These are phyloP conservation scores for Kluyveromyces marxianus DNA, from an alignment of 1,139 yeast genomes.

Conservation along the genomic window DNA sequence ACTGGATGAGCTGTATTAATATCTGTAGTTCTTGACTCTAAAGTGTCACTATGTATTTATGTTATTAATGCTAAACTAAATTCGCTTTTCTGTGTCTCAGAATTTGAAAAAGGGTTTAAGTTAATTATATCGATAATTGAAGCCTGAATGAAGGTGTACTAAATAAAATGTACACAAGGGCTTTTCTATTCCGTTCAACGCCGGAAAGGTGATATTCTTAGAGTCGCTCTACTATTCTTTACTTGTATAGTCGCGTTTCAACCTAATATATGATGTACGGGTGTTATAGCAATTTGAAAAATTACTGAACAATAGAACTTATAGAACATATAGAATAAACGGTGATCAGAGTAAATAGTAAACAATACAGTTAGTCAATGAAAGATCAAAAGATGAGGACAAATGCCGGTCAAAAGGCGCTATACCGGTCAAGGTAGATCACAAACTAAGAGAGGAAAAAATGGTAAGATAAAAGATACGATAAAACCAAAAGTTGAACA, in stretches of 20 bases:
- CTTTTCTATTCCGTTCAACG: too few relatives aligned
- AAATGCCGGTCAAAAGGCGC: conserved; percentile 12
- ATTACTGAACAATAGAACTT: background rate
- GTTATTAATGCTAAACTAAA: too few relatives aligned
- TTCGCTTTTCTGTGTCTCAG: too few relatives aligned
- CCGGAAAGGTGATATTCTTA: too few relatives aligned
- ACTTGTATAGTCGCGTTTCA: too few relatives aligned
- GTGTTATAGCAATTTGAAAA: background rate
- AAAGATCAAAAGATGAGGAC: conserved; percentile 5
- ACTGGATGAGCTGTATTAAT: background rate
- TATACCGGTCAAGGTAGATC: conserved; percentile 15
- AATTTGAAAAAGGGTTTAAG: too few relatives aligned
- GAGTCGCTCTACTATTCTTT: too few relatives aligned
- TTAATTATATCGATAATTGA: too few relatives aligned
- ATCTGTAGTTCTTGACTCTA: too few relatives aligned
- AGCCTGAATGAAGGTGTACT: too few relatives aligned
- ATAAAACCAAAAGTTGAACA: conserved; percentile 18
- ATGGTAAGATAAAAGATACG: conserved; percentile 30
- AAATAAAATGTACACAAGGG: too few relatives aligned
- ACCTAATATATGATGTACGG: background rate
- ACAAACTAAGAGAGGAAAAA: conserved; percentile 25
- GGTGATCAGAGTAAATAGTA: conserved; percentile 3
- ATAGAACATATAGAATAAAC: background rate
- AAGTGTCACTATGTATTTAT: too few relatives aligned
- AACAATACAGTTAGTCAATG: conserved; percentile 16